Evolutionary conservation across 1,284 basidiomycete genomes (phyloP), one percentile per base, ranked within the genome.

Genomic region (Paramarasmius palmivorus): DNA sequence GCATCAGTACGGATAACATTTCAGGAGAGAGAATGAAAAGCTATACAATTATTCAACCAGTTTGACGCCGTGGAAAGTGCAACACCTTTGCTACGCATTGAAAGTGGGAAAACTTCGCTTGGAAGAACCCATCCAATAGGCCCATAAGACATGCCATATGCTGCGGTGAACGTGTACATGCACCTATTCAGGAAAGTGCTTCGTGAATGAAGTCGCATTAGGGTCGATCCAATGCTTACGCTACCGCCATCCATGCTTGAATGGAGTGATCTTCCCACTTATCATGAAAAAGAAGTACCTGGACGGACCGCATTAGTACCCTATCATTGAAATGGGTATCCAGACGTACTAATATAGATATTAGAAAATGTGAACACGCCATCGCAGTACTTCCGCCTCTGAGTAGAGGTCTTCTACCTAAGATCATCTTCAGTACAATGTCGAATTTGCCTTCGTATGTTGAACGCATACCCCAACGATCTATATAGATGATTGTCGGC

Each of bases 51-150:
- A 64, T 90, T 91, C 37, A 82, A 62, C 90, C 91, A 93, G 67
- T 91, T 92, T 37, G 88, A 91, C 2, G 90, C 86, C 1, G 91
- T 92, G n/a, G 90, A 86, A 19, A 95, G 65, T 20, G 90, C 82
- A 4, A 93, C 91, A 57, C 93, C 93, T 66, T 87, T 86, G 58
- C 91, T 86, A 63, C 93, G 79, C 69, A 94, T 83, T 7, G 90
- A 89, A n/a, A 93, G 74, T 4, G 93, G 88, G 70, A 95, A 94
- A 20, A 95, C 86, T 69, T 93, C 91, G 59, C 81, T 84, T 0
- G 89, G 86, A 1, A 92, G 76, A 1, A 92, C 82, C 91, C 93
- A 95, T 10, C 86, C 90, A 59, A 92, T 83, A 1, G 93, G 93
- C 1, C 93, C 93, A 65, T 91, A 87, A 36, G 89, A 92, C 40